Evolutionary conservation across 169 alveolate species (phyloP).

Genomic region (Besnoitia besnoiti): DNA sequence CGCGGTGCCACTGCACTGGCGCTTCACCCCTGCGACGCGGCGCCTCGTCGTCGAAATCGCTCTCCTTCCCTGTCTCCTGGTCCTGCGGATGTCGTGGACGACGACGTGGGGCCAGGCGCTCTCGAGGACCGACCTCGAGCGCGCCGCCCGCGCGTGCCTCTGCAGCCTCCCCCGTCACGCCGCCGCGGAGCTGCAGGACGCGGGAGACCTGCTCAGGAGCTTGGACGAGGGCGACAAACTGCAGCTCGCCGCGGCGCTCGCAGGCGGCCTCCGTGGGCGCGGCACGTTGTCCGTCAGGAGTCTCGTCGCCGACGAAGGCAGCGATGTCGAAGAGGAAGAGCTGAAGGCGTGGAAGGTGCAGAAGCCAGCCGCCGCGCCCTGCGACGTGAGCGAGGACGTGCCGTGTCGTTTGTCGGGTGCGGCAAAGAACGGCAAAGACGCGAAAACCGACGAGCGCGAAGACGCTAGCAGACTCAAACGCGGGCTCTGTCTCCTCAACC

Average conservation of each 20-base stretch:
- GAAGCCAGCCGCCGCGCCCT: not conserved
- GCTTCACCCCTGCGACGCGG: slow-evolving; percentile 22
- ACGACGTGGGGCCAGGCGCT: not conserved
- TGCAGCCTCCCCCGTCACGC: not conserved
- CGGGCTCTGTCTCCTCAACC: too few species aligned
- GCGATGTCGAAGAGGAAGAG: not conserved
- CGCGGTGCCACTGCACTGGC: not conserved
- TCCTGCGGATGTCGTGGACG: not conserved
- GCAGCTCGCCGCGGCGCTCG: not conserved
- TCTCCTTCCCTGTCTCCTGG: not conserved
- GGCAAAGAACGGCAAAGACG: not conserved
- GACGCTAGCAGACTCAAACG: too few species aligned
- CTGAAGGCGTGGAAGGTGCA: not conserved
- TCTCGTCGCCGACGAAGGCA: not conserved
- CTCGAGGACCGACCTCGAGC: not conserved
- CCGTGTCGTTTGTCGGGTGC: not conserved
- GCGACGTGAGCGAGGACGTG: too few species aligned
- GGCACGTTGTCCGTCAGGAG: slow-evolving; percentile 1
- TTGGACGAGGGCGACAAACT: not conserved
- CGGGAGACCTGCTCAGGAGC: not conserved
- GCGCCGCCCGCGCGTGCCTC: not conserved
- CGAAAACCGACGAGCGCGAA: too few species aligned
- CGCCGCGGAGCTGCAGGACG: not conserved
- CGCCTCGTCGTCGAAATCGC: not conserved
- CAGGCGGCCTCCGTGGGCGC: not conserved